These are phyloP conservation scores for Mycena olivaceomarginata DNA, from an alignment of 768 basidiomycete genomes.

Conservation along the genomic window DNA sequence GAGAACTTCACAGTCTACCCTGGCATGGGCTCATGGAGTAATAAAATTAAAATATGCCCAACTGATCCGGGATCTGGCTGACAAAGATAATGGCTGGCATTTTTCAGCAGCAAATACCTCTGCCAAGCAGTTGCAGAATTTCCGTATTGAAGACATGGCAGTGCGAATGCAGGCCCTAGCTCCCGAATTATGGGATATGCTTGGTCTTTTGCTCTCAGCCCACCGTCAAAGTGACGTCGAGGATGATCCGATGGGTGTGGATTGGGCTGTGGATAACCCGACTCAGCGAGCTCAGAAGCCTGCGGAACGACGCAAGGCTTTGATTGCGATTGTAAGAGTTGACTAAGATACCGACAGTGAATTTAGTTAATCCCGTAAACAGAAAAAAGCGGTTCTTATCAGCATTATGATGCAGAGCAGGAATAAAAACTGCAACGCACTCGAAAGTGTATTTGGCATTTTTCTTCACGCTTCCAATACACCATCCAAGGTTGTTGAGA, in stretches of 20 bases:
- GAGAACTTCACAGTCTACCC: neutral
- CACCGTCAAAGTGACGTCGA: neutral
- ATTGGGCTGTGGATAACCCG: neutral
- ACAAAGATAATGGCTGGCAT: conserved; percentile 32
- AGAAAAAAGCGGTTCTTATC: conserved; percentile 40
- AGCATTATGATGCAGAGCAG: conserved; percentile 43
- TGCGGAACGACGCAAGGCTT: conserved; percentile 16
- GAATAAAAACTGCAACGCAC: conserved; percentile 46
- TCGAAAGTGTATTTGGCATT: conserved; percentile 45
- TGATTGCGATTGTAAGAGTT: conserved; percentile 16
- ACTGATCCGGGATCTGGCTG: conserved; percentile 1
- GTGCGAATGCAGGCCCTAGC: conserved; percentile 12
- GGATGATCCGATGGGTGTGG: neutral
- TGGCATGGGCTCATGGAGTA: conserved; percentile 4
- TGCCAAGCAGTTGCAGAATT: conserved; percentile 33
- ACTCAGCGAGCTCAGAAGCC: neutral
- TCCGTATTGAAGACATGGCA: conserved; percentile 42
- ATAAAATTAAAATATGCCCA: conserved; percentile 18
- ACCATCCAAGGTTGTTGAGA: conserved; percentile 51
- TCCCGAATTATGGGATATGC: conserved; percentile 38
- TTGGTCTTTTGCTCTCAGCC: conserved; percentile 28
- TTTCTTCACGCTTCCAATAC: conserved; percentile 50
- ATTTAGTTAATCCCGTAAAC: neutral
- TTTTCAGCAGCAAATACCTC: conserved; percentile 13
- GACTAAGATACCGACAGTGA: neutral